A percentile compares a stretch with the other conserved stretches of the same genome.
Conservation (phyloP, 202 grass and related monocot species). For the Saccharum hybrid region DNA sequence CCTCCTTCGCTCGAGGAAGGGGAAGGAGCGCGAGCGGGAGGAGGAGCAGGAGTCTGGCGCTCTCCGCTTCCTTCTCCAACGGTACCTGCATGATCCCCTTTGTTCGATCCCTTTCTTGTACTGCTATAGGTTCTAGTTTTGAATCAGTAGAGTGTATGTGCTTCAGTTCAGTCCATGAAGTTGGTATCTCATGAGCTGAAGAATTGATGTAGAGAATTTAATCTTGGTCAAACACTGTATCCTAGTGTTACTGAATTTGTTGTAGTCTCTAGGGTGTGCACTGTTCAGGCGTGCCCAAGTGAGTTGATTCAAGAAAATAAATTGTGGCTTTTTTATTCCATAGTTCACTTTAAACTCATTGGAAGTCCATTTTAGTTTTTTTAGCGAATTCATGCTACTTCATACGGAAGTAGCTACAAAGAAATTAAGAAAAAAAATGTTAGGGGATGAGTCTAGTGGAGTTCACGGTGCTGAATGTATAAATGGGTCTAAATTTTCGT, state of each 20-base stretch:
- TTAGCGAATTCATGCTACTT: background rate
- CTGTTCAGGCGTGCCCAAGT: background rate
- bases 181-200: background rate
- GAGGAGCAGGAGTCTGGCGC: conserved; percentile 14
- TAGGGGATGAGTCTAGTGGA: background rate
- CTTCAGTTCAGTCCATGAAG: background rate
- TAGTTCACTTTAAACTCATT: background rate
- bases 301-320: background rate
- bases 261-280: background rate
- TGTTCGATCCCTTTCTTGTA: background rate
- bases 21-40: background rate
- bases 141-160: background rate
- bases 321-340: background rate
- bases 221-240: background rate
- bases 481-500: background rate
- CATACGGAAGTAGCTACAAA: background rate
- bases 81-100: conserved; percentile 26
- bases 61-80: conserved; percentile 48
- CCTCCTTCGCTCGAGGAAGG: background rate
- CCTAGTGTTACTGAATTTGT: background rate
- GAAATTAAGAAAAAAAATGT: background rate
- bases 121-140: background rate
- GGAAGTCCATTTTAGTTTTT: background rate
- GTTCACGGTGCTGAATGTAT: conserved; percentile 25
- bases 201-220: background rate